Base-by-base conservation (phyloP, 768 basidiomycete species). In the Xerocomus potaroensis region DNA sequence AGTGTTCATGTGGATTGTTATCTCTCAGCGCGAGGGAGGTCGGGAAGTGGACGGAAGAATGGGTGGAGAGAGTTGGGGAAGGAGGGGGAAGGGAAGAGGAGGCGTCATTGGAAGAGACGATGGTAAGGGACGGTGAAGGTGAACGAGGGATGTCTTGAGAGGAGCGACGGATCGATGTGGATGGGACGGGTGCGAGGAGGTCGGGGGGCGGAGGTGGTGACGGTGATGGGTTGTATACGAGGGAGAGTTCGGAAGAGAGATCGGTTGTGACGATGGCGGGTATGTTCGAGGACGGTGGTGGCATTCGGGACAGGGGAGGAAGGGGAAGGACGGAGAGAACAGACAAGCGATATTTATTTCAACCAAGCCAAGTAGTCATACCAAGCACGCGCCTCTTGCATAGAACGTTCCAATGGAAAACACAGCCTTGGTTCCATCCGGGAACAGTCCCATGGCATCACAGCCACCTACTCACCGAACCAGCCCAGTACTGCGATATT, bases 41-140 rank as follows among this genome's bases (percentile, higher is more conserved):
- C 1, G 63, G 65, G 49, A 84, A 88, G 27, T 81, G 77, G 0
- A 78, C 74, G 0, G 79, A 79, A 3, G 84, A 85, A 14, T 72
- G 74, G 3, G 73, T 77, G 0, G 89, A 87, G 9, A 87, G 72
- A 0, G 88, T 89, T 1, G 88, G 89, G 0, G 88, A 91, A 0
- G 88, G 87, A 0, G 88, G 88, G 1, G 66, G 63, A 8, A 50
- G 47, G 8, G 64, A 58, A 1, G 65, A 74, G 19, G 69, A 67
- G 30, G 67, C 71, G 36, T 76, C 75, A n/a, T 74, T 70, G 0
- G 69, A 72, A 7, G 70, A 69, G 1, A 72, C 63, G 3, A 53
- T 55, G 0, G 63, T 63, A 0, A 65, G 56, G 14, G 65, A 60
- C 1, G 68, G 57, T 0, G 69, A 67, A 8, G 57, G 54, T 0